phyloP scores from a whole-genome alignment of 164 flowering plant genomes.

The Akebia trifoliata region DNA sequence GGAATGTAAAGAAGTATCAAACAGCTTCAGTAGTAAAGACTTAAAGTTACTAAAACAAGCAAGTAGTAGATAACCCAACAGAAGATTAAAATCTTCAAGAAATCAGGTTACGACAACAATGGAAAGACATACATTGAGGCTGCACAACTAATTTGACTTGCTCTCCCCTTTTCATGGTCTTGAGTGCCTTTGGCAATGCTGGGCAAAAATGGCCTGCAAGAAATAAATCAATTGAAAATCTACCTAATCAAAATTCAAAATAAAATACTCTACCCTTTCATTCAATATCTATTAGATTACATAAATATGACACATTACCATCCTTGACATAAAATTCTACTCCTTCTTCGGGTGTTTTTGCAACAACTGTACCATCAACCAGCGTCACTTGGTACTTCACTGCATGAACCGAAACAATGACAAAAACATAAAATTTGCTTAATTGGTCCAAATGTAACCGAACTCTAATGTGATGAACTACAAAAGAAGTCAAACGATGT shows the following conservation, averaged over 20 bases:
- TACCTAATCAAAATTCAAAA: not conserved
- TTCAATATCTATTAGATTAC: not conserved
- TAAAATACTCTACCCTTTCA: not conserved
- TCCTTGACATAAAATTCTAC: slow-evolving; percentile 63
- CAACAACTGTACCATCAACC: slow-evolving; percentile 49
- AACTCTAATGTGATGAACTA: not conserved
- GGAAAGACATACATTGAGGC: slow-evolving; percentile 54
- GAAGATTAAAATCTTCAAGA: not conserved
- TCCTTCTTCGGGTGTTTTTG: slow-evolving; percentile 53
- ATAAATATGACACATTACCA: slow-evolving; percentile 31
- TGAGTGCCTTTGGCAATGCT: slow-evolving; percentile 48
- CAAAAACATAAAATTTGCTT: not conserved
- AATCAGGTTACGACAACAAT: not conserved
- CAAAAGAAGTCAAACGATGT: not conserved
- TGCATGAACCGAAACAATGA: slow-evolving; percentile 22
- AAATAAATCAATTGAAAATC: slow-evolving; percentile 5
- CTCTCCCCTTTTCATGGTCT: slow-evolving; percentile 66
- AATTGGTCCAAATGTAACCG: not conserved
- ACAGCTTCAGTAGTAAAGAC: not conserved
- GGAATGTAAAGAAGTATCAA: not conserved
- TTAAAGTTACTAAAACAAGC: not conserved
- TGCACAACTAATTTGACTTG: slow-evolving; percentile 46
- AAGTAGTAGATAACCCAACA: not conserved
- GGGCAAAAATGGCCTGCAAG: slow-evolving; percentile 58
- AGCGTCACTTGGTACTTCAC: slow-evolving; percentile 50